Evolutionary conservation across 768 basidiomycete genomes (phyloP), one percentile per base, ranked within the genome.

Genomic region (Termitomyces sp.): DNA sequence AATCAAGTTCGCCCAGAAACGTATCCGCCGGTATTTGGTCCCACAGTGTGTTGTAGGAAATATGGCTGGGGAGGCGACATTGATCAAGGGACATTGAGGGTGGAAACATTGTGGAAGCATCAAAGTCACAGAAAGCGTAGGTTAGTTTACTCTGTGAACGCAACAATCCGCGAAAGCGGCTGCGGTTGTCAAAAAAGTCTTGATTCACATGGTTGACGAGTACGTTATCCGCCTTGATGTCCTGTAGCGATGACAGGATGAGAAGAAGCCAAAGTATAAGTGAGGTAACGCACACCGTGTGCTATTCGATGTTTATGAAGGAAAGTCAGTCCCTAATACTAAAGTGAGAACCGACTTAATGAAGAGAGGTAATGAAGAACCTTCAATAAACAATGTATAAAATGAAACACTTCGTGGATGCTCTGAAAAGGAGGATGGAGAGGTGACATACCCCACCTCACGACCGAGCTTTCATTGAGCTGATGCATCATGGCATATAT

Each of bases 1-100:
- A 68, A 42, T 63, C 60, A 12, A 58, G 40, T 54, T 68, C 66
- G 5, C 68, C 66, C 50, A 64, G 64, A 0, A 11, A 28, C 1
- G 60, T 60, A 40, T 69, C 66, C 17, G 32, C 6, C 11, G 59
- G 51, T 4, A 41, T 9, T 30, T 40, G 45, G 6, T 46, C 19
- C 1, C 10, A 34, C 10, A 37, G 19, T 10, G 40, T 48, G 19
- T 46, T 22, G 32, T 40, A 57, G 10, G 58, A 53, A 9, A 45
- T 15, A 19, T 9, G 30, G 19, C 54, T 53, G 5, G 53, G 51
- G 5, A 63, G 60, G 51, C 40, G 61, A 55, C 34, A 64, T 42
- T 42, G 19, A 11, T 42, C 41, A 21, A 42, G 41, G 21, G 11
- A 6, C 24, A 44, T 44, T 44, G 43, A 44, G 7, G 43, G 43